These are phyloP conservation scores for Metschnikowia similis DNA, from an alignment of 805 yeast species.

Conservation along the genomic window DNA sequence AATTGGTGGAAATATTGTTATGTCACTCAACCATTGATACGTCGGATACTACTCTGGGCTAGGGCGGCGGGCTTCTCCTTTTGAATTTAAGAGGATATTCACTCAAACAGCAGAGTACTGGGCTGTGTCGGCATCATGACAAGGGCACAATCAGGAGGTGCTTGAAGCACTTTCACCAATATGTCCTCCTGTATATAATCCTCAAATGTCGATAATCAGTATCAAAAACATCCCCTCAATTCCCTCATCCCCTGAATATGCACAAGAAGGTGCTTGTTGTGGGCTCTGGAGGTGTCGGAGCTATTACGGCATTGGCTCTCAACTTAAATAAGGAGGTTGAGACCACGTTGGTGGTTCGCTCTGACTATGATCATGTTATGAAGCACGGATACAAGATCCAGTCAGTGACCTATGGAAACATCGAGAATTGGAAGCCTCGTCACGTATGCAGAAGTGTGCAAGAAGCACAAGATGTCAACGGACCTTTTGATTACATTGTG, in stretches of 20 bases:
- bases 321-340: slow-evolving; percentile 10
- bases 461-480: slow-evolving; percentile 11
- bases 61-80: too few relatives aligned
- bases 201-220: neutral
- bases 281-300: slow-evolving; percentile 20
- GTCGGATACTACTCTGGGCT: too few relatives aligned
- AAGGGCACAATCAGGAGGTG: too few relatives aligned
- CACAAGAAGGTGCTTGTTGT: slow-evolving; percentile 15
- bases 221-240: neutral
- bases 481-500: slow-evolving; percentile 29
- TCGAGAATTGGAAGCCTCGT: slow-evolving; percentile 14
- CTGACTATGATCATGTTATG: slow-evolving; percentile 13
- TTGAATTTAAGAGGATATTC: too few relatives aligned
- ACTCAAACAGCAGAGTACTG: too few relatives aligned
- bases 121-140: too few relatives aligned
- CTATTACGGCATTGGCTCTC: slow-evolving; percentile 16
- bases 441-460: slow-evolving; percentile 10
- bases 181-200: neutral
- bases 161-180: too few relatives aligned
- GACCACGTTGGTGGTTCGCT: slow-evolving; percentile 17
- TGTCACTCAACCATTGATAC: too few relatives aligned
- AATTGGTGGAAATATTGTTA: too few relatives aligned
- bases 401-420: slow-evolving; percentile 15
- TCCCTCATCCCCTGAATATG: neutral
- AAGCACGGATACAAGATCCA: slow-evolving; percentile 13